Conservation (phyloP, 345 rosid genomes). For the Anastatica hierochuntica region DNA sequence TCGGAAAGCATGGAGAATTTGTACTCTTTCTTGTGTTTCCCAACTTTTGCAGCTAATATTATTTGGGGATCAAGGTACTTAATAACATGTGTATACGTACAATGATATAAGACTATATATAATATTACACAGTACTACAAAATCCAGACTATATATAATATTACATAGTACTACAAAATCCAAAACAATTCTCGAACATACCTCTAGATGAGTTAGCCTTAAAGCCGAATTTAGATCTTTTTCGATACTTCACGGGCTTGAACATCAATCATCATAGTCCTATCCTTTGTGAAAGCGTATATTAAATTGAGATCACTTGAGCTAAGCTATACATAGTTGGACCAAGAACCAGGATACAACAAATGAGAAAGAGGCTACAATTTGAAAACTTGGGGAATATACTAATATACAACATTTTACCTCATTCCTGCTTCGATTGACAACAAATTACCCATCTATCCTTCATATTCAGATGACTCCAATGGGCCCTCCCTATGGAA, state of each 20-base stretch:
- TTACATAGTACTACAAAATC: slow-evolving; percentile 1
- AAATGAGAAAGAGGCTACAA: slow-evolving; percentile 8
- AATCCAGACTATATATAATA: neutral
- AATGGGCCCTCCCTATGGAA: slow-evolving; percentile 94
- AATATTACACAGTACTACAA: neutral
- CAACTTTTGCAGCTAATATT: slow-evolving; percentile 78
- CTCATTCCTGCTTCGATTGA: slow-evolving; percentile 90
- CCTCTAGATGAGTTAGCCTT: slow-evolving; percentile 95
- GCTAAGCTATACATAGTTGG: slow-evolving; percentile 55
- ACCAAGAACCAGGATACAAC: slow-evolving; percentile 7
- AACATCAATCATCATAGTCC: slow-evolving; percentile 94
- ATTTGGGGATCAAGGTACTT: slow-evolving; percentile 85
- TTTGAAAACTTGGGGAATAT: neutral
- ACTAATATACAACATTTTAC: slow-evolving; percentile 23
- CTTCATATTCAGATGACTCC: slow-evolving; percentile 80
- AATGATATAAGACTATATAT: neutral
- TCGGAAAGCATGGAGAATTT: slow-evolving; percentile 72
- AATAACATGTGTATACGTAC: slow-evolving; percentile 49
- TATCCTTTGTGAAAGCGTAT: slow-evolving; percentile 90
- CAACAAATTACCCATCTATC: slow-evolving; percentile 59
- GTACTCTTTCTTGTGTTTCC: slow-evolving; percentile 87
- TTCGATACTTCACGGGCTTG: slow-evolving; percentile 83
- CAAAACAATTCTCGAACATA: slow-evolving; percentile 12
- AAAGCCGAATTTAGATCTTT: slow-evolving; percentile 80
- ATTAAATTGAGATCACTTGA: slow-evolving; percentile 86